Evolutionary conservation across 345 rosid species (phyloP).

Genomic region (Citrus trifoliata): DNA sequence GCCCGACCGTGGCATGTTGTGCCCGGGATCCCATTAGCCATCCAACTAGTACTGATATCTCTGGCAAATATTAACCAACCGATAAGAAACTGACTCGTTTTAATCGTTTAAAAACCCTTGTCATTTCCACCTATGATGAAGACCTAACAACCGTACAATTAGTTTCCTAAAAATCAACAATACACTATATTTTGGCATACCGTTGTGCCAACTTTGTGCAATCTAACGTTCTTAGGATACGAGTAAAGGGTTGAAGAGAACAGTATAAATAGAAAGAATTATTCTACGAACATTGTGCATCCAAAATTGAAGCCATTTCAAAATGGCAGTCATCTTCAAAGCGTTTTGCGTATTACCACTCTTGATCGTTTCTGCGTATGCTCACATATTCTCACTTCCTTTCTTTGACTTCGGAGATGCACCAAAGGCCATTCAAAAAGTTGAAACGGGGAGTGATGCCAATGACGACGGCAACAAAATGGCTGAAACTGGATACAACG

Average conservation of each 20-base stretch:
- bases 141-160: neutral
- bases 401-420: neutral
- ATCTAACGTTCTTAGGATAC: neutral
- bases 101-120: too few relatives aligned
- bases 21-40: too few relatives aligned
- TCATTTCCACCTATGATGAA: too few relatives aligned
- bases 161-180: neutral
- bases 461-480: neutral
- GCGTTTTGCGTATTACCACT: slow-evolving; percentile 17
- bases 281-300: neutral
- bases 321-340: neutral
- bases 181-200: neutral
- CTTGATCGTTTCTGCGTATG: slow-evolving; percentile 14
- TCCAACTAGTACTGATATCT: too few relatives aligned
- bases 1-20: too few relatives aligned
- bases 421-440: neutral
- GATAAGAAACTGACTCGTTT: too few relatives aligned
- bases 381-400: neutral
- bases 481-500: slow-evolving; percentile 24
- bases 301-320: neutral
- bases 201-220: neutral
- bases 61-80: too few relatives aligned
- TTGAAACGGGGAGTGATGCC: neutral
- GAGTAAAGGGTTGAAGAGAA: neutral
- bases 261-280: neutral